Conservation (phyloP, 768 basidiomycete species). For the Punctularia strigosozonata region DNA sequence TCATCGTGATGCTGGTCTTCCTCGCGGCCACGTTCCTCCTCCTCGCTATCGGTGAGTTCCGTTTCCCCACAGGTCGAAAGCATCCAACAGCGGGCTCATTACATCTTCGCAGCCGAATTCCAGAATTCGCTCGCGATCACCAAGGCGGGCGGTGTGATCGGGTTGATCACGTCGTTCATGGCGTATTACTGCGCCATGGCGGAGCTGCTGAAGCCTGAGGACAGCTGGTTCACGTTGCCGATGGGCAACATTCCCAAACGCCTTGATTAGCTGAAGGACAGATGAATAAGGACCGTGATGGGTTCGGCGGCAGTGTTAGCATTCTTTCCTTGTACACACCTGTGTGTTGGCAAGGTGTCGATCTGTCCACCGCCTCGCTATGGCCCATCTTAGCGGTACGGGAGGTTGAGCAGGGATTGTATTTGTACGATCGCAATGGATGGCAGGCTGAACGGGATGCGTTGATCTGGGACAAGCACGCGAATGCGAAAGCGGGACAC, state of each 20-base stretch:
- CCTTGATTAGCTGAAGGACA: neutral
- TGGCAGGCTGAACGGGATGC: no score
- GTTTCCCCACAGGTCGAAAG: neutral
- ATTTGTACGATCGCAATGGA: no score
- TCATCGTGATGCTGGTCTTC: slow-evolving; percentile 40
- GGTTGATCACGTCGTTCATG: slow-evolving; percentile 31
- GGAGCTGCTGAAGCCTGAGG: slow-evolving; percentile 25
- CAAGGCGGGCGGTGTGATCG: slow-evolving; percentile 33
- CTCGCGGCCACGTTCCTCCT: slow-evolving; percentile 40
- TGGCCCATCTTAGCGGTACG: no score
- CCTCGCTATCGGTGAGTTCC: slow-evolving; percentile 27
- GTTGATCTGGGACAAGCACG: no score
- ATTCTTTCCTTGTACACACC: no score
- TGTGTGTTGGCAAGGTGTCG: no score
- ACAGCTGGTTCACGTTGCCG: slow-evolving; percentile 30
- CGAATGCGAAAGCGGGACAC: no score
- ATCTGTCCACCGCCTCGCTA: no score
- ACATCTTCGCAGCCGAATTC: slow-evolving; percentile 7
- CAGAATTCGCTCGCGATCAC: slow-evolving; percentile 5
- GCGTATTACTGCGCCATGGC: slow-evolving; percentile 35
- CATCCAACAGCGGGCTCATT: slow-evolving; percentile 1
- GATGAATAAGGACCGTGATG: no score
- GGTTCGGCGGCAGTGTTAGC: no score
- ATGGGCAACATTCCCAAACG: slow-evolving; percentile 15
- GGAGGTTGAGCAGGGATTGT: no score